Evolutionary conservation across 2,329 filamentous ascomycete genomes (phyloP), one percentile per base, ranked within the genome.

Genomic region (Macrophomina phaseolina): DNA sequence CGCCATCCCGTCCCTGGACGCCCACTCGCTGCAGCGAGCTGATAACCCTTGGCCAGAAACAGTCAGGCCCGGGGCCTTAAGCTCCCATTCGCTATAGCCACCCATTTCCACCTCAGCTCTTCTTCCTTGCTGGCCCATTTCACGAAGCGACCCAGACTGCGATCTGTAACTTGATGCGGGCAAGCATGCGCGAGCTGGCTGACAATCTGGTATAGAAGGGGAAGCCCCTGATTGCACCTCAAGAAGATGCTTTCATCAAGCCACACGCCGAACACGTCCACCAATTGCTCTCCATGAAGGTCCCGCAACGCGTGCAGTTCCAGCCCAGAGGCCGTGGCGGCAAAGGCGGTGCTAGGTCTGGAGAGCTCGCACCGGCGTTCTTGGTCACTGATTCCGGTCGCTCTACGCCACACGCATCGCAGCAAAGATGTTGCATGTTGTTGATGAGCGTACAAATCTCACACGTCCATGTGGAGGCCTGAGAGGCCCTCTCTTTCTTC

Each of bases 281-380:
- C 86, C 87, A 90, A 70, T 86, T 78, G 23, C 81, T 82, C 74
- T 89, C 87, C 86, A 89, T 89, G 68, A 87, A 89, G 0, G 83
- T 82, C 5, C 86, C 85, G 68, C 88, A 90, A 5, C 78, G 76
- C 62, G 79, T 71, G 73, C 88, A 90, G 64, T 83, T 79, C 88
- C 88, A 90, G 1, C 86, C 87, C 23, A 88, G 71, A 2, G 84
- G 82, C 53, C 82, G 16, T 75, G 75, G 76, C 34, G 78, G 55
- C 32, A 68, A 70, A 12, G 75, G 69, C 9, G 71, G 69, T 16
- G 72, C 67, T 32, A 73, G 69, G 16, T 70, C 69, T 2, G 72
- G 69, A 23, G 1, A 71, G 72, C 56, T 76, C 74, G 34, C 74
- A 74, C 58, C 75, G 63, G 34, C 32, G 16, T 11, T 40, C 34